These are phyloP conservation scores for Cytospora leucostoma DNA, from an alignment of 2,329 filamentous ascomycete genomes.

Conservation along the genomic window DNA sequence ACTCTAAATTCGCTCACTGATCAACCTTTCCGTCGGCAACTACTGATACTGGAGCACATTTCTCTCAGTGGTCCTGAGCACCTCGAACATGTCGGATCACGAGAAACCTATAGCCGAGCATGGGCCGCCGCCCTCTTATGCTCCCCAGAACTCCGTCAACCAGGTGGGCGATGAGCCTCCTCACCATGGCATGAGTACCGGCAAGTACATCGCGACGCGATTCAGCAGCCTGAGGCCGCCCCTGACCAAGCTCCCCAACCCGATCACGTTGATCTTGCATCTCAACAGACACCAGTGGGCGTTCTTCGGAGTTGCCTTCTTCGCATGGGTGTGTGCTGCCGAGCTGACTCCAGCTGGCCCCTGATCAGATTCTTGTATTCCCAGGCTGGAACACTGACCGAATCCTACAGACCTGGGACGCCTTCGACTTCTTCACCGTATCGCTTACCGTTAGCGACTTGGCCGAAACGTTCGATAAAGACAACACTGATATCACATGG, in stretches of 20 bases:
- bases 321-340: slow-evolving; percentile 52
- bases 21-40: neutral
- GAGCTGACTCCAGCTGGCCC: neutral
- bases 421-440: slow-evolving; percentile 69
- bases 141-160: neutral
- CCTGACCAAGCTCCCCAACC: slow-evolving; percentile 56
- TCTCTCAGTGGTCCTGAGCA: neutral
- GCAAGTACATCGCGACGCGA: slow-evolving; percentile 53
- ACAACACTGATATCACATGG: slow-evolving; percentile 63
- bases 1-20: neutral
- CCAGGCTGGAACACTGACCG: slow-evolving; percentile 1
- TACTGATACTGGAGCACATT: no score
- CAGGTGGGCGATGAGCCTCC: slow-evolving; percentile 40
- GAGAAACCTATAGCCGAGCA: slow-evolving; percentile 22
- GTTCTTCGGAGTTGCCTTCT: slow-evolving; percentile 57
- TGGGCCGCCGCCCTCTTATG: neutral
- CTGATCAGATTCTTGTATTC: neutral
- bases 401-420: slow-evolving; percentile 55
- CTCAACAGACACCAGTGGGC: slow-evolving; percentile 54
- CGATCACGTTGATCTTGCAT: slow-evolving; percentile 50
- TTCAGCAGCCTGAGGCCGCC: slow-evolving; percentile 59
- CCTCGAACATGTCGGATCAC: slow-evolving; percentile 20
- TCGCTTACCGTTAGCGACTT: slow-evolving; percentile 59
- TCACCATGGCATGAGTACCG: slow-evolving; percentile 51
- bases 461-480: slow-evolving; percentile 52